These are phyloP conservation scores for Pisolithus albus DNA, from an alignment of 768 basidiomycete species.

Conservation along the genomic window DNA sequence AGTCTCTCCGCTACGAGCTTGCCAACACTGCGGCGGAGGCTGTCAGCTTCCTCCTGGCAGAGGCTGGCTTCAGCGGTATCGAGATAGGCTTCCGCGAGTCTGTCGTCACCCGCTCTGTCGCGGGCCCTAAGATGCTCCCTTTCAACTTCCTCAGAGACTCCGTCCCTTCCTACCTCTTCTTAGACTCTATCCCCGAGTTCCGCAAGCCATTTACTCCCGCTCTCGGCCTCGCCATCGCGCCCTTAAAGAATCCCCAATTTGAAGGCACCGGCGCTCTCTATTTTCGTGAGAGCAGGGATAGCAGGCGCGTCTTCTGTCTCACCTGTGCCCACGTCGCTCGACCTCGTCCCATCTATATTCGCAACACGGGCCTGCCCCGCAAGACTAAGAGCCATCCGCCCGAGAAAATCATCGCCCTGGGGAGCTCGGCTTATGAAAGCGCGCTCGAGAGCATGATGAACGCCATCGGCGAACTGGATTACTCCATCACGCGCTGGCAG, in stretches of 20 bases:
- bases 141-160: neutral
- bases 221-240: conserved; percentile 32
- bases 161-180: neutral
- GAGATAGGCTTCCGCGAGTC: conserved; percentile 19
- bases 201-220: conserved; percentile 10
- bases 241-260: conserved; percentile 20
- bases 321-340: conserved; percentile 32
- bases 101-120: neutral
- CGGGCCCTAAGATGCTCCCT: neutral
- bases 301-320: conserved; percentile 20
- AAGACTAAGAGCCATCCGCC: conserved; percentile 16
- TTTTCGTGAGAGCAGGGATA: neutral
- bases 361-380: conserved; percentile 11
- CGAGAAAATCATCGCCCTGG: neutral
- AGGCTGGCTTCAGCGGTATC: conserved; percentile 11
- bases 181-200: neutral
- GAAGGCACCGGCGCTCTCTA: conserved; percentile 35
- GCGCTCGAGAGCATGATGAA: too few species aligned
- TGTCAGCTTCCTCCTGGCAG: neutral
- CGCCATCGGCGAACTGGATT: too few species aligned
- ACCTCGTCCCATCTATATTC: conserved; percentile 6
- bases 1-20: conserved; percentile 16
- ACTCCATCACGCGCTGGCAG: too few species aligned
- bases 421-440: too few species aligned
- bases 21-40: neutral